These are phyloP conservation scores for Silybum marianum DNA, from an alignment of 129 eudicot genomes.

Conservation along the genomic window DNA sequence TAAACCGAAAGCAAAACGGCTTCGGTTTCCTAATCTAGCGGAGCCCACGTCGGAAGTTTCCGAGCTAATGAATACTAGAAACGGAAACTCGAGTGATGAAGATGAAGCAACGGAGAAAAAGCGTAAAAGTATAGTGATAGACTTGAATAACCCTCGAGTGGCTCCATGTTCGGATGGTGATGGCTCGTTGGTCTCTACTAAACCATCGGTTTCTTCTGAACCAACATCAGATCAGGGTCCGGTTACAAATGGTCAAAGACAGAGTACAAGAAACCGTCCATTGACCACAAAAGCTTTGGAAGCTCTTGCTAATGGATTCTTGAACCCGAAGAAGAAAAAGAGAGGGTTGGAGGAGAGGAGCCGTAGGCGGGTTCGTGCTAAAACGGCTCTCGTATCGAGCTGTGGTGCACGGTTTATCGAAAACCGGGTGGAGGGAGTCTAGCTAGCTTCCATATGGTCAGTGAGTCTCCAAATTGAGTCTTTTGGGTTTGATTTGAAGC, in stretches of 20 bases:
- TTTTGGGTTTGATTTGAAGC: not conserved
- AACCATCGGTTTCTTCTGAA: conserved; percentile 5
- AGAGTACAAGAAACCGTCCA: conserved; percentile 58
- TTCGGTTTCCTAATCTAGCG: not conserved
- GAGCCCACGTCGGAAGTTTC: too few relatives aligned
- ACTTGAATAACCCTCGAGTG: conserved; percentile 46
- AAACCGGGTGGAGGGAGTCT: conserved; percentile 20
- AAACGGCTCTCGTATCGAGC: conserved; percentile 29
- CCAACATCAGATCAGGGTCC: conserved; percentile 18
- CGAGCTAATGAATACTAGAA: not conserved
- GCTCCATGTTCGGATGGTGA: conserved; percentile 20
- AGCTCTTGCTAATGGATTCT: conserved; percentile 47
- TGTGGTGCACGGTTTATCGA: conserved; percentile 22
- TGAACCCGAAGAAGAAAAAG: conserved; percentile 37
- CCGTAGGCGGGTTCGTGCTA: conserved; percentile 38
- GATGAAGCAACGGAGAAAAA: conserved; percentile 20
- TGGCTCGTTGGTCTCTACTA: conserved; percentile 2
- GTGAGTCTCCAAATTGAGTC: not conserved
- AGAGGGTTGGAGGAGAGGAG: conserved; percentile 27
- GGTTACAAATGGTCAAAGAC: conserved; percentile 43
- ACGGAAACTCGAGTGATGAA: not conserved
- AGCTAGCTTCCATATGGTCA: conserved; percentile 27
- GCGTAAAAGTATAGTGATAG: conserved; percentile 26
- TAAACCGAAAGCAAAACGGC: conserved; percentile 17
- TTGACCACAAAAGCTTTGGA: conserved; percentile 55